phyloP scores from a whole-genome alignment of 495 filamentous ascomycete genomes.

The Cercophora newfieldiana region DNA sequence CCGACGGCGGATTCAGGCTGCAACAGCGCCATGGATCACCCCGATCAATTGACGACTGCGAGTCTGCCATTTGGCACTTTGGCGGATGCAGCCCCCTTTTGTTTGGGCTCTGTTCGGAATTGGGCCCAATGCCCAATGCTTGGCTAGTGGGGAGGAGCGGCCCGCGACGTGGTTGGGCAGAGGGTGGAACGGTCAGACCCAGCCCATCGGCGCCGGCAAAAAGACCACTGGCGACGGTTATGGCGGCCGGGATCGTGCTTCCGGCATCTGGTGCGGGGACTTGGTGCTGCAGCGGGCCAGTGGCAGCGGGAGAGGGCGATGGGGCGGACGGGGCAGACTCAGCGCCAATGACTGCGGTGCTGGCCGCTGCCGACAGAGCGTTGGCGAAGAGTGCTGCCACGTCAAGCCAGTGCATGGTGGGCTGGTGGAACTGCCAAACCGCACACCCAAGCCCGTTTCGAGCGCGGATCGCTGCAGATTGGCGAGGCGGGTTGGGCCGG shows the following conservation, averaged over 20 bases:
- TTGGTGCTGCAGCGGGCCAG: not conserved
- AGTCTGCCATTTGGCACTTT: slow-evolving; percentile 5
- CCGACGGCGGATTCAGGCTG: slow-evolving; percentile 18
- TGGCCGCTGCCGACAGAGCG: slow-evolving; percentile 10
- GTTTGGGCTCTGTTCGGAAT: slow-evolving; percentile 20
- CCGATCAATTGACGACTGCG: slow-evolving; percentile 10
- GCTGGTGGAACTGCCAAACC: not conserved
- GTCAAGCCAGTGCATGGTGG: slow-evolving; percentile 23
- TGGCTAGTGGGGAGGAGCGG: slow-evolving; percentile 23
- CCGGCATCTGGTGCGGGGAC: not conserved
- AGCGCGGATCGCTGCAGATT: slow-evolving; percentile 17
- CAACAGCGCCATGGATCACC: slow-evolving; percentile 8
- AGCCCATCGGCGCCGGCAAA: slow-evolving; percentile 20
- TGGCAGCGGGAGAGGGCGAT: not conserved
- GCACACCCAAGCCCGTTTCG: slow-evolving; percentile 18
- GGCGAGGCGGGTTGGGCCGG: slow-evolving; percentile 21
- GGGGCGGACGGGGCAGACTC: slow-evolving; percentile 10
- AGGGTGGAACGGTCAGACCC: slow-evolving; percentile 17
- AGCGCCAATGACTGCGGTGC: slow-evolving; percentile 21
- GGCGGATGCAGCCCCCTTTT: slow-evolving; percentile 1
- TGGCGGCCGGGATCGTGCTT: slow-evolving; percentile 6
- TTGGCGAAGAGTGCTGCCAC: slow-evolving; percentile 34
- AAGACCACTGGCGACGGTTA: slow-evolving; percentile 6
- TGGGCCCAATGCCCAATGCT: slow-evolving; percentile 20
- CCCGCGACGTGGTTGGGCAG: slow-evolving; percentile 24